Evolutionary conservation across 768 basidiomycete genomes (phyloP), one percentile per base, ranked within the genome.

Genomic region (Serendipita sp.): DNA sequence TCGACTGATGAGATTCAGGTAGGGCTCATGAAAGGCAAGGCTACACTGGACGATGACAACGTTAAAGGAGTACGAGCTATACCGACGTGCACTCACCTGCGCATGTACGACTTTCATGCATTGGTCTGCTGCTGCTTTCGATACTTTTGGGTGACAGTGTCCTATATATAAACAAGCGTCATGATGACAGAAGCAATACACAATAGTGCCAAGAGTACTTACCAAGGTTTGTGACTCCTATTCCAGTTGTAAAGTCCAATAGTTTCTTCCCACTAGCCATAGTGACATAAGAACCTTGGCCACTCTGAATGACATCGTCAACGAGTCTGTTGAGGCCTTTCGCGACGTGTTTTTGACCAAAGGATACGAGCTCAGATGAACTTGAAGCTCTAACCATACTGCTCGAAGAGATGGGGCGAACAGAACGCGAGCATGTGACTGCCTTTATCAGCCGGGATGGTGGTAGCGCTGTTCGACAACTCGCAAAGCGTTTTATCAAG

Each of bases 221-320:
- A 88, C 89, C 91, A 16, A 94, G 79, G 73, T 83, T 85, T 1
- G 89, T 89, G 1, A 95, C 92, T 34, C 89, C 90, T 68, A 91
- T 94, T 8, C 92, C 92, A 70, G 81, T 82, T 10, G 88, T 92
- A 70, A 94, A 93, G 73, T 96, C 93, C 60, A 96, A 78, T 71
- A 88, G 71, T 69, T 78, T 81, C 65, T 81, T 78, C 2, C 90
- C 92, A 67, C 91, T 86, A 34, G 85, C 80, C 64, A 86, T 84
- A 34, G 76, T 75, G 64, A 91, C 81, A 68, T 88, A 89, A 1
- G 87, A 84, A 13, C 91, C 90, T 68, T 71, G 66, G 32, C 72
- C 73, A 60, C 70, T 71, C 63, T 73, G 70, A 54, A 75, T 70
- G 64, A 75, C 69, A 46, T 71, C 69, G 53, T 75, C 73, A 32